Evolutionary conservation across 768 basidiomycete genomes (phyloP).

Genomic region (Trametes villosa): DNA sequence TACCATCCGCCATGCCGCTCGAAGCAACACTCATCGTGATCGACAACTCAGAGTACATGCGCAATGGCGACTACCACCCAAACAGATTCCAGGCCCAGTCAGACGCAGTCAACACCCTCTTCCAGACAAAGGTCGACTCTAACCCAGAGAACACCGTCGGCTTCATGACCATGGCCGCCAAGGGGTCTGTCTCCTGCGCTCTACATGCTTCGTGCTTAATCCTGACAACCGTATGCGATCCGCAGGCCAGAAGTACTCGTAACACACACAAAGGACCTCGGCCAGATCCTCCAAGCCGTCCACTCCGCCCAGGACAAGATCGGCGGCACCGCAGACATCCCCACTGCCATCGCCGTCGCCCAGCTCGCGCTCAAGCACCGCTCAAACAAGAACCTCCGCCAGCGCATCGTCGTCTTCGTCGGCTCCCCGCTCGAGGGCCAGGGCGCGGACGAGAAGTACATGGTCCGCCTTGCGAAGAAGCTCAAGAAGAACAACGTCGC

Average conservation of each 20-base stretch:
- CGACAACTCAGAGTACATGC: conserved; percentile 98
- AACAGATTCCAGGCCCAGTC: conserved; percentile 89
- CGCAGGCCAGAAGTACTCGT: conserved; percentile 92
- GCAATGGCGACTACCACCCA: conserved; percentile 90
- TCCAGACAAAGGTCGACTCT: conserved; percentile 91
- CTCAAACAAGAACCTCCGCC: conserved; percentile 97
- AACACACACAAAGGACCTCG: conserved; percentile 93
- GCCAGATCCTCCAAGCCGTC: conserved; percentile 83
- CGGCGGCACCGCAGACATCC: conserved; percentile 82
- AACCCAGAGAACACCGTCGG: conserved; percentile 99
- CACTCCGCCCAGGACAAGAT: conserved; percentile 74
- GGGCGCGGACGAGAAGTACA: conserved; percentile 74
- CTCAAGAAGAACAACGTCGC: conserved; percentile 99
- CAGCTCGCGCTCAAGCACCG: conserved; percentile 97
- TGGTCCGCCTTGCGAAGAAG: conserved; percentile 92
- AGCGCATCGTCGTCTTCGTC: conserved; percentile 93
- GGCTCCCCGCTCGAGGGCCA: conserved; percentile 82
- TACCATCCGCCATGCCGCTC: conserved; percentile 73
- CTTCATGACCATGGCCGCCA: conserved; percentile 97
- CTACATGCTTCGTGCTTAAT: background rate
- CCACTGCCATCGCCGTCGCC: conserved; percentile 90
- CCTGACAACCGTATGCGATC: background rate
- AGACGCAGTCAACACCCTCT: conserved; percentile 88
- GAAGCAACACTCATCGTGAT: conserved; percentile 98
- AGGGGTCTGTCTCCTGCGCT: conserved; percentile 59